Percentiles rank a stretch among this genome's conserved stretches.
Evolutionary conservation across 345 rosid genomes (phyloP).

Genomic region (Euphorbia peplus): DNA sequence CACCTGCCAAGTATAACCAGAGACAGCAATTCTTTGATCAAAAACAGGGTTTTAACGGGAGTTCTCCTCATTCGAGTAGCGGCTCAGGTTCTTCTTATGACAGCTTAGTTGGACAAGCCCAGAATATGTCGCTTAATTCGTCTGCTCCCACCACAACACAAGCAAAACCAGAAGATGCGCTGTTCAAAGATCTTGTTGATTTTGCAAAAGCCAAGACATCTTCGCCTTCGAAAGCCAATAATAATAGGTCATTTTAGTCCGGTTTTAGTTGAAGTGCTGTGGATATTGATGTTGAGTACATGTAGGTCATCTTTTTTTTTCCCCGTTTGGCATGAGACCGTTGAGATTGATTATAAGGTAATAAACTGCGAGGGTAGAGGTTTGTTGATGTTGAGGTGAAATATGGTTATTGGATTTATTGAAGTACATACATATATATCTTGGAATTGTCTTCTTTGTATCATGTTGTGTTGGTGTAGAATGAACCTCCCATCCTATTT

Average conservation of each 20-base stretch:
- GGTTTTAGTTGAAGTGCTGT: slow-evolving; percentile 23
- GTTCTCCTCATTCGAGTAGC: slow-evolving; percentile 37
- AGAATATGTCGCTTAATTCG: slow-evolving; percentile 61
- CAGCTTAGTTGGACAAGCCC: slow-evolving; percentile 57
- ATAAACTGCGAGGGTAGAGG: slow-evolving; percentile 18
- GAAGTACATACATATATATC: slow-evolving; percentile 13
- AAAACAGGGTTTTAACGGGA: slow-evolving; percentile 19
- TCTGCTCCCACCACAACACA: slow-evolving; percentile 47
- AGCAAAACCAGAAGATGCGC: slow-evolving; percentile 73
- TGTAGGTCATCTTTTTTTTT: slow-evolving; percentile 26
- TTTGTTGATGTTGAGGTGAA: slow-evolving; percentile 7
- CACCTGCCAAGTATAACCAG: slow-evolving; percentile 67
- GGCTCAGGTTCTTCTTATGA: slow-evolving; percentile 58
- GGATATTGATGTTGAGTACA: slow-evolving; percentile 28
- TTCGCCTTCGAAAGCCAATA: slow-evolving; percentile 62
- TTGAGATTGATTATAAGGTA: slow-evolving; percentile 22
- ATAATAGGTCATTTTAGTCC: slow-evolving; percentile 54
- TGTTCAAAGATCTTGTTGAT: slow-evolving; percentile 87
- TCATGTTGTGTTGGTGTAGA: slow-evolving; percentile 5
- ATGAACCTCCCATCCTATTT: neutral
- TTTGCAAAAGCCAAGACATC: slow-evolving; percentile 86
- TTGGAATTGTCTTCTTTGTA: slow-evolving; percentile 20
- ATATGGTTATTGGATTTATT: slow-evolving; percentile 17
- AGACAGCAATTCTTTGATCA: slow-evolving; percentile 65
- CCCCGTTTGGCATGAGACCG: slow-evolving; percentile 15